phyloP scores from a whole-genome alignment of 2,329 filamentous ascomycete genomes.

The Ophiostoma quercus region DNA sequence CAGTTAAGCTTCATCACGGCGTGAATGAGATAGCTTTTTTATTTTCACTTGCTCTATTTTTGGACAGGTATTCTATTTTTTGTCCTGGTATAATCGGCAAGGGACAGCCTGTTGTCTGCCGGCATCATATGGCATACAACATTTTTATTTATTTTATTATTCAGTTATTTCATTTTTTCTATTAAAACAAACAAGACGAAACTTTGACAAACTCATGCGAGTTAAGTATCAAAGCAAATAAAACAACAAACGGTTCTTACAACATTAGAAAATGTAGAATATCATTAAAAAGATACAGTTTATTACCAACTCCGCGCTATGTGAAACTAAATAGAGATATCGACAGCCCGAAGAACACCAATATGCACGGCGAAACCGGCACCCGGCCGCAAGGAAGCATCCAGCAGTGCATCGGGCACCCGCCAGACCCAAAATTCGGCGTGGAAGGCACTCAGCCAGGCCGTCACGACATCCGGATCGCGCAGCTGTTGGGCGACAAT shows the following conservation, averaged over 20 bases:
- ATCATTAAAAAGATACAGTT: background rate
- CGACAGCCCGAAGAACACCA: slow-evolving; percentile 49
- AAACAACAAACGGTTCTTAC: too few relatives aligned
- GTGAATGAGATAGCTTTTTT: background rate
- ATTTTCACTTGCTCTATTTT: background rate
- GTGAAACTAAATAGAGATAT: background rate
- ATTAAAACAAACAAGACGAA: too few relatives aligned
- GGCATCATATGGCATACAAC: too few relatives aligned
- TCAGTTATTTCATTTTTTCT: too few relatives aligned
- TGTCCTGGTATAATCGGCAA: too few relatives aligned
- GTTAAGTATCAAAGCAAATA: too few relatives aligned
- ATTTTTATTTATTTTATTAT: too few relatives aligned
- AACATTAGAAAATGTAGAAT: too few relatives aligned
- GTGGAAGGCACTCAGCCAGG: slow-evolving; percentile 68
- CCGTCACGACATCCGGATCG: slow-evolving; percentile 76
- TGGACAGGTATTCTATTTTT: too few relatives aligned
- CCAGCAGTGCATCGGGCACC: slow-evolving; percentile 59
- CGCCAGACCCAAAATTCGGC: slow-evolving; percentile 69
- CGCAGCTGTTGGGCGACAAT: slow-evolving; percentile 86
- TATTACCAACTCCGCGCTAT: background rate
- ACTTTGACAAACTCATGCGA: too few relatives aligned
- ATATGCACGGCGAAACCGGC: slow-evolving; percentile 81
- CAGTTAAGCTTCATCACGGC: background rate
- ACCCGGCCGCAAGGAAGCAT: slow-evolving; percentile 52
- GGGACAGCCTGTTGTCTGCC: too few relatives aligned